Percentiles rank a stretch among this genome's conserved stretches.
phyloP scores from a whole-genome alignment of 208 protist genomes.

The Crithidia brevicula region DNA sequence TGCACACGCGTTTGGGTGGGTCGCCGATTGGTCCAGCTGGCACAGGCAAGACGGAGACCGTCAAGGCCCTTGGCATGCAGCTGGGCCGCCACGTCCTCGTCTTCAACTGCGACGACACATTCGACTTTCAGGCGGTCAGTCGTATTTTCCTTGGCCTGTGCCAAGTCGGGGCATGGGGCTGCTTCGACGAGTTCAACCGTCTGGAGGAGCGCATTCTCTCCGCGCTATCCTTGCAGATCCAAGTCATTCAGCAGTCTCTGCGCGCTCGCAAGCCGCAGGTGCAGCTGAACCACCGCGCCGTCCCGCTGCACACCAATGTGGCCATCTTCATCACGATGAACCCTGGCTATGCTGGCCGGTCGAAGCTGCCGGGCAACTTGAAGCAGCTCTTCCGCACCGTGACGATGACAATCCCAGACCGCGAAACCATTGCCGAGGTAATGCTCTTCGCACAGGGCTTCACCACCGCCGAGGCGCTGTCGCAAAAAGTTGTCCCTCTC shows the following conservation, averaged over 20 bases:
- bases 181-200: constrained; percentile 99
- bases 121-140: constrained; percentile 98
- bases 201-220: constrained; percentile 99
- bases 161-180: constrained; percentile 99
- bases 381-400: constrained; percentile 99
- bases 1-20: constrained; percentile 97
- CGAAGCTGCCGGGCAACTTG: constrained; percentile 99
- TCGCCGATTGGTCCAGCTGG: constrained; percentile 98
- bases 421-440: constrained; percentile 99
- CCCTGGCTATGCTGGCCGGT: constrained; percentile 99
- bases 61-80: constrained; percentile 98
- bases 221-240: constrained; percentile 99
- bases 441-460: constrained; percentile 99
- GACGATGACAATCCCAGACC: constrained; percentile 99
- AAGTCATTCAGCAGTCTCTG: constrained; percentile 97
- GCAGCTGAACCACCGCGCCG: constrained; percentile 88
- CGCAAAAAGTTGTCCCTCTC: constrained; percentile 98
- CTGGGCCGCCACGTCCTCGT: constrained; percentile 98
- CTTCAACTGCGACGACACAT: constrained; percentile 99
- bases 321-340: constrained; percentile 99
- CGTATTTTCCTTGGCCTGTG: constrained; percentile 99
- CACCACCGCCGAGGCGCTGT: constrained; percentile 94
- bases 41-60: constrained; percentile 99
- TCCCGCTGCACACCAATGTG: constrained; percentile 94
- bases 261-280: constrained; percentile 64